A percentile compares a stretch with the other conserved stretches of the same genome.
Evolutionary conservation across 139 green algal species (phyloP).

Genomic region (Limnomonas spitsbergensis): DNA sequence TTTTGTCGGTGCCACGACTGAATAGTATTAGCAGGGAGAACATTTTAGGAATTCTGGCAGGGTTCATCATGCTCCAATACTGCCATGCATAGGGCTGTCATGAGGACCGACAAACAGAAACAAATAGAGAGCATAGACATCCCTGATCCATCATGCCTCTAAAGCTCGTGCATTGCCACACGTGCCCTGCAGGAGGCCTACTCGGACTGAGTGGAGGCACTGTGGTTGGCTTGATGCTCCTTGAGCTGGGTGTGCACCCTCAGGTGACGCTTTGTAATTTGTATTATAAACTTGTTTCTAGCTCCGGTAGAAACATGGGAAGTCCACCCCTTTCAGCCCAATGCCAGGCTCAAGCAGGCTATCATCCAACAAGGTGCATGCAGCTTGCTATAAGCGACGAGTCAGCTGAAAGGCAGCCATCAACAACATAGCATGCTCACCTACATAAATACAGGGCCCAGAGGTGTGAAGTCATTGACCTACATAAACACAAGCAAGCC

Average conservation of each 20-base stretch:
- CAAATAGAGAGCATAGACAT: too few relatives aligned
- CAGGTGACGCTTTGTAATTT: background rate
- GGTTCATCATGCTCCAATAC: too few relatives aligned
- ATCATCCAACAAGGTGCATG: background rate
- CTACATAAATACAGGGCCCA: background rate
- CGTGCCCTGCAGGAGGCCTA: background rate
- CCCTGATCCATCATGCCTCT: too few relatives aligned
- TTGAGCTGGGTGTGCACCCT: background rate
- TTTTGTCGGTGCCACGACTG: too few relatives aligned
- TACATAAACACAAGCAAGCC: background rate
- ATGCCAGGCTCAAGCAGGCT: background rate
- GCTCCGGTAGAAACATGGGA: background rate
- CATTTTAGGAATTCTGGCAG: too few relatives aligned
- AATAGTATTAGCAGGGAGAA: too few relatives aligned
- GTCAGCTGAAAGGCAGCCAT: too few relatives aligned
- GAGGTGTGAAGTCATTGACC: background rate
- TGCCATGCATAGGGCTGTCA: too few relatives aligned
- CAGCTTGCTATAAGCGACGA: background rate
- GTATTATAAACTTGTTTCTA: background rate
- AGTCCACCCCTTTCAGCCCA: background rate
- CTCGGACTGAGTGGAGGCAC: background rate
- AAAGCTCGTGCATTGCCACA: too few relatives aligned
- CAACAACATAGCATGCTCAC: too few relatives aligned
- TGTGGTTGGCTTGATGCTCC: background rate
- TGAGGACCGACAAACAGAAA: too few relatives aligned